Evolutionary conservation across 2,329 filamentous ascomycete genomes (phyloP), one percentile per base, ranked within the genome.

Genomic region (Claviceps quebecensis): DNA sequence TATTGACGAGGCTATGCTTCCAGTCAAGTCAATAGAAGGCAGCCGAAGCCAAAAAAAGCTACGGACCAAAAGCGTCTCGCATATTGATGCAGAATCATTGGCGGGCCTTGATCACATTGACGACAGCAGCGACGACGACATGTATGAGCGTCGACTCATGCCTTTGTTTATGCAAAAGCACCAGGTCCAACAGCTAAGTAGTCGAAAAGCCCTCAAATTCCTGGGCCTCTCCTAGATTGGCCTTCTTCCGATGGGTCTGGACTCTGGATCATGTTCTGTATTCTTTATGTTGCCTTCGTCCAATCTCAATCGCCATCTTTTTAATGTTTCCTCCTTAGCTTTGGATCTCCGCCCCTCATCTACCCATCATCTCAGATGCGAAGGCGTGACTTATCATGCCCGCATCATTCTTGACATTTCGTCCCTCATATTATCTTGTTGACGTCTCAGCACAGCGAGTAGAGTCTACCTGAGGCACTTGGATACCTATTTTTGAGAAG

Each of bases 151-250:
- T 36, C 67, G 73, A 41, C 69, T 78, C 36, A 76, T 78, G 72
- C 75, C 75, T 4, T 65, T 76, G 23, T 72, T 70, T 39, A 59
- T 71, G 59, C 63, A 63, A 51, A 69, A 65, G 53, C 54, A 58
- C 2, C 57, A 57, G 11, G 56, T 59, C 29, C 64, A 61, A 16
- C 71, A 69, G 59, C 68, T 66, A 2, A 72, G 70, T 52, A 74
- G 67, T 48, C 67, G 69, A 7, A 78, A 78, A 60, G 75, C 75
- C 6, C 67, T 77, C 49, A 77, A 75, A 60, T 77, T 76, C 59
- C 65, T 78, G 1, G 75, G 75, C 0, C 61, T 77, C 45, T 69
- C 69, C 11, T 73, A 57, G 58, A 23, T 26, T 40, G 36, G 19
- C 5, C 23, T 47, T 39, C 36, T 16, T 9, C 16, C 19, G 13